phyloP scores from a whole-genome alignment of 192 early-diverging fungal species.

The Umbelopsis isabellina region DNA sequence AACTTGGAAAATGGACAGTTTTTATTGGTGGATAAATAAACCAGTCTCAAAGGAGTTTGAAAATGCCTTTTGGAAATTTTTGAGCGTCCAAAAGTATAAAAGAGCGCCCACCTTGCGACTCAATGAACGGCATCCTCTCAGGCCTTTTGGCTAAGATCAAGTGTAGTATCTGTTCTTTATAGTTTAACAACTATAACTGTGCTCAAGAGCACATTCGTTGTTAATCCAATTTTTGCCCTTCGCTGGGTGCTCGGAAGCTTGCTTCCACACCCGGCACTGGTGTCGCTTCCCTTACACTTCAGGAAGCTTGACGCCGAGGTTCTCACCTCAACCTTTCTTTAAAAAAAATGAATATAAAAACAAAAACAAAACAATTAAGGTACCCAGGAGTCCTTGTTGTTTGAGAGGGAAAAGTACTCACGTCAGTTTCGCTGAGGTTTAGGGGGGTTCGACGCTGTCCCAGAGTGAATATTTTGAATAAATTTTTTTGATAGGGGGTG shows the following conservation, averaged over 20 bases:
- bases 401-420: no score
- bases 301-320: slow-evolving; percentile 57
- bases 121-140: slow-evolving; percentile 64
- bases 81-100: slow-evolving; percentile 34
- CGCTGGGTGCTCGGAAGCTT: slow-evolving; percentile 45
- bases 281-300: slow-evolving; percentile 71
- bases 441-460: no score
- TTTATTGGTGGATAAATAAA: no score
- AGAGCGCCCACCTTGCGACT: slow-evolving; percentile 15
- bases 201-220: slow-evolving; percentile 48
- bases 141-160: slow-evolving; percentile 88
- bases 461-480: no score
- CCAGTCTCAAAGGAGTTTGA: no score
- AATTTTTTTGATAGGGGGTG: no score
- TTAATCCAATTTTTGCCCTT: slow-evolving; percentile 67
- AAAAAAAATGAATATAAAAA: slow-evolving; percentile 21
- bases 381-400: no score
- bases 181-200: slow-evolving; percentile 68
- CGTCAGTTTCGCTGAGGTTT: no score
- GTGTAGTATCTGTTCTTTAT: slow-evolving; percentile 90
- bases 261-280: slow-evolving; percentile 58
- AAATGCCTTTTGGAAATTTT: not conserved
- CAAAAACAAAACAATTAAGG: no score
- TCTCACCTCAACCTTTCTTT: slow-evolving; percentile 17
- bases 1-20: no score